Conservation (phyloP, 2,329 filamentous ascomycete genomes). For the Chrysoporthe puriensis region DNA sequence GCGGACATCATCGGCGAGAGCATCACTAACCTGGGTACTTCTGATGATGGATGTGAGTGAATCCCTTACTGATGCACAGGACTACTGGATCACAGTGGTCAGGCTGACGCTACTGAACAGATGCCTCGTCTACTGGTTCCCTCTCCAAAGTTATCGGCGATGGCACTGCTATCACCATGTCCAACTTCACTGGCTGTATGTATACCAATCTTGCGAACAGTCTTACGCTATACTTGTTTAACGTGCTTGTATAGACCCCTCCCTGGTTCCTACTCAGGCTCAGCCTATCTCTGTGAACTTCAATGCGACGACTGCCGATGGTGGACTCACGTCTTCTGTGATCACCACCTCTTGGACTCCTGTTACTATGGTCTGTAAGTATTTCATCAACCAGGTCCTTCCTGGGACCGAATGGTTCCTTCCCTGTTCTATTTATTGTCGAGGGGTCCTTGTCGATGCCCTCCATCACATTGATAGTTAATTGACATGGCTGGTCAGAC, state of each 20-base stretch:
- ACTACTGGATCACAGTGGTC: background rate
- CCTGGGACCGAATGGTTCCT: background rate
- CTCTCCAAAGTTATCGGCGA: background rate
- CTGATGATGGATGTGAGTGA: background rate
- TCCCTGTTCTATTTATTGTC: background rate
- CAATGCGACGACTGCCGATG: background rate
- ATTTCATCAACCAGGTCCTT: background rate
- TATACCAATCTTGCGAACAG: background rate
- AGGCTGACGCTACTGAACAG: background rate
- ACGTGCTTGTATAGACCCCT: background rate
- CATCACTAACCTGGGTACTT: background rate
- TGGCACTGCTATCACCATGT: background rate
- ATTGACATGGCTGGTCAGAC: background rate
- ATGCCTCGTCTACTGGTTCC: background rate
- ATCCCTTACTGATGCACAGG: background rate
- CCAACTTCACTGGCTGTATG: background rate
- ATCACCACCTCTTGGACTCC: slow-evolving; percentile 2
- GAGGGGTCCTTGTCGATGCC: too few relatives aligned
- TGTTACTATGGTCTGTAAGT: slow-evolving; percentile 6
- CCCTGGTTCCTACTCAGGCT: background rate
- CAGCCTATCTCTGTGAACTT: background rate
- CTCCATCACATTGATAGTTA: background rate
- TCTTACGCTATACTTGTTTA: background rate
- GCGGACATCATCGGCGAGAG: background rate
- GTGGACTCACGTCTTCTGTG: too few relatives aligned